These are phyloP conservation scores for Ceratopteris richardii DNA, from an alignment of 75 land plant species.

Conservation along the genomic window DNA sequence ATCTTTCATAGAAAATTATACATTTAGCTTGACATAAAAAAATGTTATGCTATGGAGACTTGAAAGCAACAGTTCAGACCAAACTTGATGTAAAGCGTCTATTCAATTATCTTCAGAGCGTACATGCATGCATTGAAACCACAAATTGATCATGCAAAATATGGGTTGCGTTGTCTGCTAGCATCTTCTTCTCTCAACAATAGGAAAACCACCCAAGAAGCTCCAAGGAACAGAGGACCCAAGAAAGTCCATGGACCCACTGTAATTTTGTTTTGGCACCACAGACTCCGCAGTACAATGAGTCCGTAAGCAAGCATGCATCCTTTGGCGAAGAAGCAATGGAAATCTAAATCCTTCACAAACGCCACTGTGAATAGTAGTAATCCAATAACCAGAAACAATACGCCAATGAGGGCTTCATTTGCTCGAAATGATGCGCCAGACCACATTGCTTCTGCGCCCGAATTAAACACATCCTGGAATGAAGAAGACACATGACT, in stretches of 20 bases:
- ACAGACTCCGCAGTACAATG: constrained; percentile 48
- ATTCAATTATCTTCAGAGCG: no score
- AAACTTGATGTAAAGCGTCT: no score
- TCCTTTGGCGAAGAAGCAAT: constrained; percentile 61
- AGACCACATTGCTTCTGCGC: no score
- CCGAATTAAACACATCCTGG: constrained; percentile 45
- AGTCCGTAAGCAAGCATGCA: constrained; percentile 36
- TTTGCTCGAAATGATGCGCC: constrained; percentile 26
- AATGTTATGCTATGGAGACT: no score
- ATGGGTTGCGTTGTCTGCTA: no score
- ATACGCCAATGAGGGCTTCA: constrained; percentile 37
- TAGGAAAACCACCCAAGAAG: constrained; percentile 55
- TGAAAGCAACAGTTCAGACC: no score
- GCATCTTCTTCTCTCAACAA: constrained; percentile 69
- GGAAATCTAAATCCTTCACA: constrained; percentile 45
- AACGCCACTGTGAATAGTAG: constrained; percentile 55
- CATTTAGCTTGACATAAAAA: no score
- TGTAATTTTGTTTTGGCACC: constrained; percentile 37
- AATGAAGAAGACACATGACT: constrained; percentile 40
- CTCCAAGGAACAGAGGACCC: constrained; percentile 32
- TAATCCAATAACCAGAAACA: constrained; percentile 11
- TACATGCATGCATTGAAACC: no score
- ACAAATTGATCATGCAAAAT: no score
- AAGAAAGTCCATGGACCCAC: constrained; percentile 41
- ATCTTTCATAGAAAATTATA: no score